Percentiles rank a stretch among this genome's conserved stretches.
Conservation (phyloP, 805 yeast species). For the Yarrowia hollandica region DNA sequence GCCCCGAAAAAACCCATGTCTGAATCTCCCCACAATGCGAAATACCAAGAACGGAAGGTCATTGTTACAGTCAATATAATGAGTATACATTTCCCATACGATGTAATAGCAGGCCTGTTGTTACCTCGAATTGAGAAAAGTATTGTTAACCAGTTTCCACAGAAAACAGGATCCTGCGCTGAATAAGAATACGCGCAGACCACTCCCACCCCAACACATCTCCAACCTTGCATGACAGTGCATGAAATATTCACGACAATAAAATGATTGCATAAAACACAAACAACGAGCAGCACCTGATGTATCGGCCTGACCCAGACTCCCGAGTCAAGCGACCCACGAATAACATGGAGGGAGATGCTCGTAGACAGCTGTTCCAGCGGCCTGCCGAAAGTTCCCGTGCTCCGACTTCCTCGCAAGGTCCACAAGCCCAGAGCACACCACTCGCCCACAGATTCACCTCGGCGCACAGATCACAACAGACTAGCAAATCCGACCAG, state of each 20-base stretch:
- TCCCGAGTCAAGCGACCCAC: slow-evolving; percentile 24
- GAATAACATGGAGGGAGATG: slow-evolving; percentile 24
- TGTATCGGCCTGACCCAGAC: slow-evolving; percentile 27
- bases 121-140: too few relatives aligned
- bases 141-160: too few relatives aligned
- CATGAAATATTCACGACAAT: slow-evolving; percentile 13
- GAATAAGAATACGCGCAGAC: too few relatives aligned
- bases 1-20: too few relatives aligned
- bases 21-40: too few relatives aligned
- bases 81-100: too few relatives aligned
- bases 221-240: background rate
- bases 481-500: slow-evolving; percentile 3
- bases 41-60: too few relatives aligned
- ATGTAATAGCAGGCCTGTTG: too few relatives aligned
- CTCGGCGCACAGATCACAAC: slow-evolving; percentile 3
- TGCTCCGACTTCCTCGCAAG: background rate
- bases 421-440: slow-evolving; percentile 2
- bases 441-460: slow-evolving; percentile 19
- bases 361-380: slow-evolving; percentile 18
- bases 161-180: too few relatives aligned
- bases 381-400: slow-evolving; percentile 5
- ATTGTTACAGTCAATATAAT: too few relatives aligned
- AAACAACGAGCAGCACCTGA: background rate
- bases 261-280: slow-evolving; percentile 14
- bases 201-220: too few relatives aligned